These are phyloP conservation scores for Mortierella antarctica DNA, from an alignment of 192 early-diverging fungal genomes.

Conservation along the genomic window DNA sequence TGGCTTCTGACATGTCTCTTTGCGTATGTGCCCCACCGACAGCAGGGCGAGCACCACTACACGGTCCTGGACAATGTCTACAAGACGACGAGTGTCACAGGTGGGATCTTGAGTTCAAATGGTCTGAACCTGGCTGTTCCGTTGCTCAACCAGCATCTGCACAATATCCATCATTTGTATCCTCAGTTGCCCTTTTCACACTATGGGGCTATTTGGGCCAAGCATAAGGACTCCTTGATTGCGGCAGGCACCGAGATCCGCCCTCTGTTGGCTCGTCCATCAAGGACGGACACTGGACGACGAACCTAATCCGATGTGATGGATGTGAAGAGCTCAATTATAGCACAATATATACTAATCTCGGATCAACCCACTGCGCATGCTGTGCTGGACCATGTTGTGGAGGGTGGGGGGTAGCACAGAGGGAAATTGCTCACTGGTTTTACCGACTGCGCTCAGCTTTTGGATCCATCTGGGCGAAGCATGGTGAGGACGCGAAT, in stretches of 20 bases:
- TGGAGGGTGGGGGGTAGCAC: no score
- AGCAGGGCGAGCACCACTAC: constrained; percentile 30
- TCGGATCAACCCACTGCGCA: no score
- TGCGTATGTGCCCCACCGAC: constrained; percentile 42
- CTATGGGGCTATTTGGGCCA: constrained; percentile 39
- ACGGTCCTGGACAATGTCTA: constrained; percentile 40
- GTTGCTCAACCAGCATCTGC: constrained; percentile 44
- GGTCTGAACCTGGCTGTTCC: constrained; percentile 44
- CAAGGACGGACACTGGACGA: constrained; percentile 39
- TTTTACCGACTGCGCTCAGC: no score
- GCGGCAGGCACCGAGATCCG: constrained; percentile 35
- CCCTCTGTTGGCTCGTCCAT: constrained; percentile 13
- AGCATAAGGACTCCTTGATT: constrained; percentile 45
- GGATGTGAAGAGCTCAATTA: no score
- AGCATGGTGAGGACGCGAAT: no score
- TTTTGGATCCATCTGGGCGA: no score
- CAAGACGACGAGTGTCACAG: constrained; percentile 46
- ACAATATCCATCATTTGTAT: constrained; percentile 49
- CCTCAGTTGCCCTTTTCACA: constrained; percentile 44
- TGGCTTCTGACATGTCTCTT: constrained; percentile 40
- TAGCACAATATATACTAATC: neutral
- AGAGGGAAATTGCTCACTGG: no score
- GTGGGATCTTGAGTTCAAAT: constrained; percentile 31
- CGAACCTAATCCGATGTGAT: no score
- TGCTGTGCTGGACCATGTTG: no score